Conservation (phyloP, 306 rosid genomes). For the Pyrus pyrifolia region DNA sequence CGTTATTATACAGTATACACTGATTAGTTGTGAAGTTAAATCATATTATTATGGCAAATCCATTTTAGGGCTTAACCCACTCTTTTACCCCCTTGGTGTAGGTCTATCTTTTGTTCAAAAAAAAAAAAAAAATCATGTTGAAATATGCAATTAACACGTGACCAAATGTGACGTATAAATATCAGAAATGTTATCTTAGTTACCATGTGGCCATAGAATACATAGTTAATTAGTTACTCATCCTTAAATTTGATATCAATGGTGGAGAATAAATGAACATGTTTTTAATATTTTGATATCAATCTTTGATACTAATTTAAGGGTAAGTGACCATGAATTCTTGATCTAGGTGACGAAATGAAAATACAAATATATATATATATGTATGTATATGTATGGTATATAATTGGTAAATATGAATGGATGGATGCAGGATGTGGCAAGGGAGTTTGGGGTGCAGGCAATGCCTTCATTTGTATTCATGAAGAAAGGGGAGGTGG, state of each 20-base stretch:
- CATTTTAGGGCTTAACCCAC: no score
- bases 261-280: neutral
- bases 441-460: slow-evolving; percentile 45
- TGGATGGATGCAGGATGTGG: slow-evolving; percentile 49
- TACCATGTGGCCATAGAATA: neutral
- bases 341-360: neutral
- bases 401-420: no score
- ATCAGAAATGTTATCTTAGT: neutral
- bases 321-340: neutral
- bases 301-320: neutral
- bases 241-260: no score
- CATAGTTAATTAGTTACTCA: neutral
- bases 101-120: no score
- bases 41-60: no score
- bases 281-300: neutral
- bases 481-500: slow-evolving; percentile 47
- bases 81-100: no score
- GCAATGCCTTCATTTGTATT: slow-evolving; percentile 70
- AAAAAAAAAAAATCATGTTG: neutral
- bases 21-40: no score
- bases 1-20: neutral
- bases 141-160: no score
- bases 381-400: neutral
- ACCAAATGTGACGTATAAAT: neutral
- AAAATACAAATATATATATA: neutral